These are phyloP conservation scores for Spiromastix sp. DNA, from an alignment of 2,329 filamentous ascomycete genomes.

Conservation along the genomic window DNA sequence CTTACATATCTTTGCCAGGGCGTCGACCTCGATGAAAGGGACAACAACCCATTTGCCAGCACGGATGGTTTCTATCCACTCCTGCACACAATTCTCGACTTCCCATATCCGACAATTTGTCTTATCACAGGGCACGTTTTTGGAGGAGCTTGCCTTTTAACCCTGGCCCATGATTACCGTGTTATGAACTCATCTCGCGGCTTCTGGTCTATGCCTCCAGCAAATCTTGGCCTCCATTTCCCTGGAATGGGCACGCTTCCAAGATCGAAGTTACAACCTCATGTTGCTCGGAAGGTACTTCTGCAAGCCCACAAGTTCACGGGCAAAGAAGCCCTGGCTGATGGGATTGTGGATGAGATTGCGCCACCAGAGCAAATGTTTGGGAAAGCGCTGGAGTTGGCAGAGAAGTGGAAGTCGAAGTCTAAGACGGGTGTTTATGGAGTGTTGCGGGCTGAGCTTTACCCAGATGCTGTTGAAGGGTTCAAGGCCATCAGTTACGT, in stretches of 20 bases:
- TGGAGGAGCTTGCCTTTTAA: conserved; percentile 38
- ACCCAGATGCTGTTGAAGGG: conserved; percentile 42
- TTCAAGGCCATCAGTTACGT: conserved; percentile 45
- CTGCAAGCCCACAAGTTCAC: conserved; percentile 47
- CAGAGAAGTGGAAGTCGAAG: conserved; percentile 29
- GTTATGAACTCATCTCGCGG: conserved; percentile 38
- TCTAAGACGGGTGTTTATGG: conserved; percentile 35
- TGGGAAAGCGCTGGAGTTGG: conserved; percentile 35
- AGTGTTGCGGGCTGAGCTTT: conserved; percentile 41
- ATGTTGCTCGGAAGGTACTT: conserved; percentile 44
- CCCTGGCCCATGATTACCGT: conserved; percentile 38
- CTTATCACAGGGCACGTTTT: conserved; percentile 42
- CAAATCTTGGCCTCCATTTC: conserved; percentile 46
- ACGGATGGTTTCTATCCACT: conserved; percentile 47
- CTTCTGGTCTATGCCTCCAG: conserved; percentile 42
- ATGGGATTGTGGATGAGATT: conserved; percentile 45
- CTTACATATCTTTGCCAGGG: conserved; percentile 15
- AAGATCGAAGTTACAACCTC: conserved; percentile 40
- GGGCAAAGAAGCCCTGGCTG: conserved; percentile 38
- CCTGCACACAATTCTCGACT: conserved; percentile 41
- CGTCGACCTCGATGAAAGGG: conserved; percentile 37
- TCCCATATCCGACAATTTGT: conserved; percentile 38
- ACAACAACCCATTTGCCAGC: conserved; percentile 44
- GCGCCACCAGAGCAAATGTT: conserved; percentile 40
- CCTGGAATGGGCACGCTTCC: conserved; percentile 44